phyloP scores from a whole-genome alignment of 139 green algal genomes.

The Chlamydomonas urium region DNA sequence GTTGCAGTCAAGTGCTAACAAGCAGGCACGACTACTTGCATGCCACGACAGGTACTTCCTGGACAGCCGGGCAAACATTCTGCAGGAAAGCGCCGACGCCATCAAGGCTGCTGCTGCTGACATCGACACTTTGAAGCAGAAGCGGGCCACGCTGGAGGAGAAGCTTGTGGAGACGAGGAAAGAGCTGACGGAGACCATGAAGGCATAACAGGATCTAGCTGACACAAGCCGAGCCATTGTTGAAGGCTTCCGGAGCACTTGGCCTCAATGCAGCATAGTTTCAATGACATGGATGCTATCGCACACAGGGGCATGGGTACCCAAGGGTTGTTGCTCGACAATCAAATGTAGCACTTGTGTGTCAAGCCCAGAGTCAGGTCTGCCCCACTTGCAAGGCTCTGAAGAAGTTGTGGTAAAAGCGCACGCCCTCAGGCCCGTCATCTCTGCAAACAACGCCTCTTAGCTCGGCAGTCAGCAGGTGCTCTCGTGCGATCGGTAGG shows the following conservation, averaged over 20 bases:
- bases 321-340: neutral
- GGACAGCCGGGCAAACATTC: neutral
- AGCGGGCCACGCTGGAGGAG: neutral
- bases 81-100: neutral
- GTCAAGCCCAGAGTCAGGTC: neutral
- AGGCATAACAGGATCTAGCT: neutral
- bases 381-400: neutral
- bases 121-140: no score
- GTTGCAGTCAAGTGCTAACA: no score
- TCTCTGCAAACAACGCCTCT: constrained; percentile 81
- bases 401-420: constrained; percentile 13
- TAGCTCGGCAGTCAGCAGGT: constrained; percentile 77
- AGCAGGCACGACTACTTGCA: no score
- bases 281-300: neutral
- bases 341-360: neutral
- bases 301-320: neutral
- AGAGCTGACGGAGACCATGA: neutral
- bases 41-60: neutral
- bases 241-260: no score
- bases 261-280: no score
- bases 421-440: constrained; percentile 62
- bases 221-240: no score
- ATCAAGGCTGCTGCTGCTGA: neutral
- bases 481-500: constrained; percentile 68
- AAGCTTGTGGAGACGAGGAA: neutral